Base-by-base conservation (phyloP, 805 yeast species). In the Barnettozyma populi region DNA sequence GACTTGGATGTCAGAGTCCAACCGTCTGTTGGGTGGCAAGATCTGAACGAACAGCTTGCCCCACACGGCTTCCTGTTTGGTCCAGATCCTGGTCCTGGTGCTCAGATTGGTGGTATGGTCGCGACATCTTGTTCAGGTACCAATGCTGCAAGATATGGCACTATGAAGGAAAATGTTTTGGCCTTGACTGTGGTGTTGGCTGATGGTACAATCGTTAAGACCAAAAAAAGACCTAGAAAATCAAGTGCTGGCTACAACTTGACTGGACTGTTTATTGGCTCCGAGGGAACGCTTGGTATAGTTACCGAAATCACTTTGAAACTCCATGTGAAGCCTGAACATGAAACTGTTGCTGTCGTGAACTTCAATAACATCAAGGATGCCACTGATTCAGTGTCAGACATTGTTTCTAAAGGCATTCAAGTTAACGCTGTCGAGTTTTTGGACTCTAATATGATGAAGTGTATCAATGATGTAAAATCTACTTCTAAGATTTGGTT, bases 21-120 rank as follows among this genome's bases (percentile, higher is more conserved):
- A 60, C 86, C 90, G 0, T 90, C 90, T 20, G 81, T 86, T 9
- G 86, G 85, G 1, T 86, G 94, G 92, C 86, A 82, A 64, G 82
- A 80, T 36, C 66, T 86, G 48, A 77, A 76, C 52, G 80, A 78
- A 21, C 75, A 65, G 47, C 57, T 82, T 45, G 62, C 59, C 7
- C 76, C 76, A 7, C 59, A 74, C 44, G 77, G 77, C 0, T 63
- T 82, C 19, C 57, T 86, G 60, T 82, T 86, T 61, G 94, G 94
- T 0, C 85, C 86, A 14, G 92, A 85, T 62, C 80, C 80, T 1
- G 90, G 90, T 41, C 90, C 92, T 20, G 89, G 89, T 46, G 94
- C 92, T 1, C 74, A 81, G 52, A 80, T 86, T 48, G 86, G 88
- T 36, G 95, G 95, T 5, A 83, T 84, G 79, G 78, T 82, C 40